Percentiles rank a stretch among this genome's conserved stretches.
phyloP scores from a whole-genome alignment of 208 protist species.

The Tritrichomonas musculus region DNA sequence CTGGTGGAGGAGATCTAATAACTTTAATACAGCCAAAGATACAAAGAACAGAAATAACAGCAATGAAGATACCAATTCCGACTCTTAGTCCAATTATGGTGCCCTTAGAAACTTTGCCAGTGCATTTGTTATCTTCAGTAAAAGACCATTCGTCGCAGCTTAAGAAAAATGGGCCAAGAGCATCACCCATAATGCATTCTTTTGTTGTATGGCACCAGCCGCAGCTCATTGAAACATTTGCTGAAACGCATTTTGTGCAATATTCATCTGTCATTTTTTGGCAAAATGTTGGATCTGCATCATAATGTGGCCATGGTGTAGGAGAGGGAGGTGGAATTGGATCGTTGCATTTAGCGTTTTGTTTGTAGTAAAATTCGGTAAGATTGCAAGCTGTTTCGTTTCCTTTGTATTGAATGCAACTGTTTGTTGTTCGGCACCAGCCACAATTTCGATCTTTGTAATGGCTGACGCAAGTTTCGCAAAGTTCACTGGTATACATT shows the following conservation, averaged over 20 bases:
- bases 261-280: background rate
- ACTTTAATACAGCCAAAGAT: background rate
- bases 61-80: background rate
- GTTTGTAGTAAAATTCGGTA: background rate
- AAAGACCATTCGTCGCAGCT: background rate
- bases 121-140: background rate
- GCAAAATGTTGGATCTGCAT: background rate
- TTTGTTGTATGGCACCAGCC: background rate
- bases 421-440: background rate
- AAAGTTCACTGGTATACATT: background rate
- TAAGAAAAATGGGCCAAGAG: background rate
- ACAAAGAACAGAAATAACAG: background rate
- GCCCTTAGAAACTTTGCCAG: background rate
- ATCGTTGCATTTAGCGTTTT: background rate
- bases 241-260: background rate
- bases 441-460: background rate
- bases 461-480: background rate
- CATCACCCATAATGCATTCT: slow-evolving; percentile 9
- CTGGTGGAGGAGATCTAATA: background rate
- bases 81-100: background rate
- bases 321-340: background rate
- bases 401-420: background rate
- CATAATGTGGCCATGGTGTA: background rate
- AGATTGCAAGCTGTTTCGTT: background rate
- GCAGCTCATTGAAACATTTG: background rate